A percentile compares a stretch with the other conserved stretches of the same genome.
Conservation (phyloP, 75 land plant species). For the Pinus albicaulis region DNA sequence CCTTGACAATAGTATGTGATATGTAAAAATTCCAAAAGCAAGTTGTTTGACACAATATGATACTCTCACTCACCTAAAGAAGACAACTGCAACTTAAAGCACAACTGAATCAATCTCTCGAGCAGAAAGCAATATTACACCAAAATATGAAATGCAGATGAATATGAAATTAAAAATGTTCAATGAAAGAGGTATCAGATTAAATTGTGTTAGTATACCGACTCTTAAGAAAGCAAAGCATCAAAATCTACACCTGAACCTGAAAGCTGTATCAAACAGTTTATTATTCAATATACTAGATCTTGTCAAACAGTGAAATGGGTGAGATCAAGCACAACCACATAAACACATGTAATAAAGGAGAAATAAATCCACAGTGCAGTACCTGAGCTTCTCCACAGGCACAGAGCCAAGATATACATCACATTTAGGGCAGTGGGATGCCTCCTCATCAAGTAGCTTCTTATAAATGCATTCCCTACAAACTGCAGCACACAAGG, state of each 20-base stretch:
- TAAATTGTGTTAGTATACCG: background rate
- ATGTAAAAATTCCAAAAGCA: no score
- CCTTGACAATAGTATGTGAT: no score
- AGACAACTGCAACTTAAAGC: no score
- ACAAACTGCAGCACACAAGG: slow-evolving; percentile 58
- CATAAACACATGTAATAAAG: background rate
- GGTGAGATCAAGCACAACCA: background rate
- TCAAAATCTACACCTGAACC: background rate
- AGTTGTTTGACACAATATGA: no score
- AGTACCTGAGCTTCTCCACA: slow-evolving; percentile 80
- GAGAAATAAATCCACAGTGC: background rate
- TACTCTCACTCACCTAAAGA: no score
- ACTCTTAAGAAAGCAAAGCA: background rate
- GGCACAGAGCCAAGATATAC: slow-evolving; percentile 75
- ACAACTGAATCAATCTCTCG: no score
- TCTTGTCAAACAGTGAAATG: background rate
- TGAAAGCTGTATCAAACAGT: background rate
- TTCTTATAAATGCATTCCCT: slow-evolving; percentile 75
- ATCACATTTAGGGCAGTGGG: slow-evolving; percentile 81
- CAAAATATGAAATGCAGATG: background rate
- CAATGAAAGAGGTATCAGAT: background rate
- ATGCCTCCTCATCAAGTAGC: slow-evolving; percentile 67
- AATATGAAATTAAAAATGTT: background rate
- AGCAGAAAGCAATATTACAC: no score
- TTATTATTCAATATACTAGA: background rate